These are phyloP conservation scores for Phtheirospermum japonicum DNA, from an alignment of 257 asterid species.

Conservation along the genomic window DNA sequence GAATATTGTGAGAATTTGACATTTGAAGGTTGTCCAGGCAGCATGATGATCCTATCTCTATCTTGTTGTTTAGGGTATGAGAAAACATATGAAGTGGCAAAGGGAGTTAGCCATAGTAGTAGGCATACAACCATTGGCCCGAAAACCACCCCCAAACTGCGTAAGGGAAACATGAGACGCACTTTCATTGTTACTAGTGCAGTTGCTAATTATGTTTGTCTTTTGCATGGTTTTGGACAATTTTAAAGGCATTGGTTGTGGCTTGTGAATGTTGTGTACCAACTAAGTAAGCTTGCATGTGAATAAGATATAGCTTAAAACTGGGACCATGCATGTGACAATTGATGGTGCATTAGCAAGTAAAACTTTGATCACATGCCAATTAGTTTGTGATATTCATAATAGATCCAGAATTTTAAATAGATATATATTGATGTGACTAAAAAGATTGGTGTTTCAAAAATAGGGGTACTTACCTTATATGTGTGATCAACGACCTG, in stretches of 20 bases:
- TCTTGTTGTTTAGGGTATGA: slow-evolving; percentile 34
- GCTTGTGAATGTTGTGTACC: slow-evolving; percentile 25
- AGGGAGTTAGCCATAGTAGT: slow-evolving; percentile 16
- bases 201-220: slow-evolving; percentile 15
- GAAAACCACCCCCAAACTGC: slow-evolving; percentile 16
- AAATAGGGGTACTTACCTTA: no score
- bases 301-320: neutral
- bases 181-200: slow-evolving; percentile 31
- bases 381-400: slow-evolving; percentile 21
- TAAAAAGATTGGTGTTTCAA: no score
- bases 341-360: slow-evolving; percentile 26
- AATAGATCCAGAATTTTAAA: no score
- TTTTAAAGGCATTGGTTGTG: slow-evolving; percentile 19
- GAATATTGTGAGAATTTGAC: slow-evolving; percentile 55
- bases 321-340: slow-evolving; percentile 27
- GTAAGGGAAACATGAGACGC: slow-evolving; percentile 13
- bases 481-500: no score
- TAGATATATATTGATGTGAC: no score
- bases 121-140: slow-evolving; percentile 6
- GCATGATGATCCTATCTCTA: slow-evolving; percentile 41
- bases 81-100: slow-evolving; percentile 13
- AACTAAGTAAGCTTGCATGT: slow-evolving; percentile 25
- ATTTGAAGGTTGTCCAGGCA: slow-evolving; percentile 54
- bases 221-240: slow-evolving; percentile 13
- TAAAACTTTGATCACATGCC: slow-evolving; percentile 26